These are phyloP conservation scores for Fusarium stilboides DNA, from an alignment of 2,329 filamentous ascomycete genomes.

Conservation along the genomic window DNA sequence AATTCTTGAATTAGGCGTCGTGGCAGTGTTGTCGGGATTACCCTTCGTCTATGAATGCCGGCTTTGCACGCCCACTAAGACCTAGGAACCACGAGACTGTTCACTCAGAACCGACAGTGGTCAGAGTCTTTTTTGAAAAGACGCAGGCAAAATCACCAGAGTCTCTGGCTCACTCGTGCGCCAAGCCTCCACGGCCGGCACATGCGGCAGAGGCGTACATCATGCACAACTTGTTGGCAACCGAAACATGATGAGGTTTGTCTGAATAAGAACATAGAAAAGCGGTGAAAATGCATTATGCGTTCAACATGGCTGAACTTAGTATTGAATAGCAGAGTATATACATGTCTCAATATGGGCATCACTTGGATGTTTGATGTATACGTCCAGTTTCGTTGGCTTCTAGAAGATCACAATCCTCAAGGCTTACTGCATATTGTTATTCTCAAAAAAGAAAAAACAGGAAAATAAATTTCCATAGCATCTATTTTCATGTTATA, in stretches of 20 bases:
- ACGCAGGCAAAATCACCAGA: too few species aligned
- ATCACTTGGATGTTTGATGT: too few species aligned
- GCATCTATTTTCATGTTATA: too few species aligned
- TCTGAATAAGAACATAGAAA: not conserved
- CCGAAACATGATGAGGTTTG: slow-evolving; percentile 3
- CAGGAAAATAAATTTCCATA: too few species aligned
- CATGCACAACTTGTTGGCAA: slow-evolving; percentile 1
- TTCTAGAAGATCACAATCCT: too few species aligned
- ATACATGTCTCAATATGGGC: too few species aligned
- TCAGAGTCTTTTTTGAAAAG: not conserved
- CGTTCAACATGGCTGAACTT: too few species aligned
- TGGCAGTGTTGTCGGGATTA: not conserved
- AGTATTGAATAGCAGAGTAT: too few species aligned
- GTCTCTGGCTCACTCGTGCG: not conserved
- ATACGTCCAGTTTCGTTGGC: too few species aligned
- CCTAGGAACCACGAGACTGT: not conserved
- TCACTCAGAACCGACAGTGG: not conserved
- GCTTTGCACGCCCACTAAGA: slow-evolving; percentile 2
- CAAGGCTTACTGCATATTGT: too few species aligned
- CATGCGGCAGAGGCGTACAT: slow-evolving; percentile 12
- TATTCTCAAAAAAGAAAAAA: too few species aligned
- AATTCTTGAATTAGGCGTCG: not conserved
- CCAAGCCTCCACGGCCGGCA: slow-evolving; percentile 5
- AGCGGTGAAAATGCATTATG: too few species aligned
- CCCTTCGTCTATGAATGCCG: slow-evolving; percentile 1